A percentile compares a stretch with the other conserved stretches of the same genome.
phyloP scores from a whole-genome alignment of 306 rosid species.

The Medicago ruthenica region DNA sequence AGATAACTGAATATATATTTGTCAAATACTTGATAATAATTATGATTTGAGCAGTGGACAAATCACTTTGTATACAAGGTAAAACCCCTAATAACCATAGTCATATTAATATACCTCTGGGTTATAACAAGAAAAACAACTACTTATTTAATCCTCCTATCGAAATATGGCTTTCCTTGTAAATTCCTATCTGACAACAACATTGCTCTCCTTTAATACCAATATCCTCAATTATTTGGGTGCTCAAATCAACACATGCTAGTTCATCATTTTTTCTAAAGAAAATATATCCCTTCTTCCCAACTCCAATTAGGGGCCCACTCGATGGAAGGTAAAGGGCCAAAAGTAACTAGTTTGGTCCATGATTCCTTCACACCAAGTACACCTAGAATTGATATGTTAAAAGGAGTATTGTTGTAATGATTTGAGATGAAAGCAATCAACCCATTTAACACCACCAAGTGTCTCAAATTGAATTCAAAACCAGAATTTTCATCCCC shows the following conservation, averaged over 20 bases:
- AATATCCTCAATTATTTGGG: not conserved
- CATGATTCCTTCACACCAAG: not conserved
- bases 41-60: too few relatives aligned
- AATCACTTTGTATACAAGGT: too few relatives aligned
- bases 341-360: not conserved
- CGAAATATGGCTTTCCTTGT: not conserved
- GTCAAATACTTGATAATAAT: too few relatives aligned
- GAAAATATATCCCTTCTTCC: not conserved
- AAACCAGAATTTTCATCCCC: not conserved
- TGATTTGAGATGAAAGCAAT: not conserved
- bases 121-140: not conserved
- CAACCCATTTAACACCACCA: not conserved
- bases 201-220: not conserved
- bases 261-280: not conserved
- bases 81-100: too few relatives aligned
- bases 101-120: not conserved
- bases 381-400: not conserved
- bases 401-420: not conserved
- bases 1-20: too few relatives aligned
- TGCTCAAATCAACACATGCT: not conserved
- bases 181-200: not conserved
- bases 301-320: not conserved
- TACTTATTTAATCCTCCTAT: not conserved
- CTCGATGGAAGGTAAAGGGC: not conserved
- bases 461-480: not conserved